These are phyloP conservation scores for Antarctomyces pellizariae DNA, from an alignment of 495 filamentous ascomycete species.

Conservation along the genomic window DNA sequence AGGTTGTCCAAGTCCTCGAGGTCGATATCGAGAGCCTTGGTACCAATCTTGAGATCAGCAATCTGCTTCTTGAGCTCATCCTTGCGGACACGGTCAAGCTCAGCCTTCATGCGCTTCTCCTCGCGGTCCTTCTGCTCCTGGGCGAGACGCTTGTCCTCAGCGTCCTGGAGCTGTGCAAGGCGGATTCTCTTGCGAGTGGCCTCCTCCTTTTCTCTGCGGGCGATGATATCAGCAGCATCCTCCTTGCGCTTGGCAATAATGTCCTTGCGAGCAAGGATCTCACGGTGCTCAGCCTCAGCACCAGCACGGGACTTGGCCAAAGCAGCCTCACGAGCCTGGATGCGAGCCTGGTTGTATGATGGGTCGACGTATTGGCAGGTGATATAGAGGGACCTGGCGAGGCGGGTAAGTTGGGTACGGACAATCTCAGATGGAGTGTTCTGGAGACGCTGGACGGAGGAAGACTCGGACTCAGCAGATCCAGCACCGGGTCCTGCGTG, in stretches of 20 bases:
- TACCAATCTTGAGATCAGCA: constrained; percentile 66
- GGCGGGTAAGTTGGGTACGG: constrained; percentile 73
- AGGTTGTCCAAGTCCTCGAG: constrained; percentile 51
- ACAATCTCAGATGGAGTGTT: constrained; percentile 96
- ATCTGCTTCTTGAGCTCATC: constrained; percentile 91
- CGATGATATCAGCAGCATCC: constrained; percentile 59
- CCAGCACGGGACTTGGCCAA: constrained; percentile 61
- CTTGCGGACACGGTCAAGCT: constrained; percentile 75
- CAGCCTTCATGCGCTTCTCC: constrained; percentile 64
- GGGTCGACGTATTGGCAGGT: constrained; percentile 92
- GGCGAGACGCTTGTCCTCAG: constrained; percentile 63
- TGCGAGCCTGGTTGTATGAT: constrained; percentile 52
- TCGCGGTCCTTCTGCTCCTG: constrained; percentile 85
- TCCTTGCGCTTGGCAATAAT: constrained; percentile 95
- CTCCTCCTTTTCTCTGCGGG: constrained; percentile 78
- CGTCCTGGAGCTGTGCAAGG: constrained; percentile 66
- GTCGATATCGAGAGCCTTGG: constrained; percentile 66
- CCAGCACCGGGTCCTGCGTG: constrained; percentile 68
- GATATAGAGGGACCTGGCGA: constrained; percentile 75
- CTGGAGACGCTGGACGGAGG: constrained; percentile 82
- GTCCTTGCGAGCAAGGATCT: constrained; percentile 68
- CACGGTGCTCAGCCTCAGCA: constrained; percentile 73
- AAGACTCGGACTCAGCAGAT: constrained; percentile 67
- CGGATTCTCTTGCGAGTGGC: constrained; percentile 62
- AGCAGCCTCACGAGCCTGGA: constrained; percentile 57